A percentile compares a stretch with the other conserved stretches of the same genome.
Conservation (phyloP, 2,329 filamentous ascomycete species). For the Macroventuria anomochaeta region DNA sequence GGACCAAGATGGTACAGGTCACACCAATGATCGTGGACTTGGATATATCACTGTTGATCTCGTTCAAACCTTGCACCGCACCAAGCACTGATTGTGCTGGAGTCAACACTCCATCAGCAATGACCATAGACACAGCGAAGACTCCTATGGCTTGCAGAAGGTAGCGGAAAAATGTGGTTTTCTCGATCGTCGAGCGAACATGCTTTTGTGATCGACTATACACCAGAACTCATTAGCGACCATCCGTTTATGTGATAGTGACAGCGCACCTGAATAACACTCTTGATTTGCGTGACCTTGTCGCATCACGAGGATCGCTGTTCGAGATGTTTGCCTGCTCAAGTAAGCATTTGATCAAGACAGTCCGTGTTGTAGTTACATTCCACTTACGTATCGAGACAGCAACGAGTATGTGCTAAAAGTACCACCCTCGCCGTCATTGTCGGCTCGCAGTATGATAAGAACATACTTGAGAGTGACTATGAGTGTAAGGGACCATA, state of each 20-base stretch:
- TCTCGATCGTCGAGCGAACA: conserved; percentile 65
- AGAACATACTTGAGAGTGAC: conserved; percentile 73
- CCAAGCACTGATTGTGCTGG: conserved; percentile 74
- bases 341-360: conserved; percentile 24
- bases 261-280: not conserved
- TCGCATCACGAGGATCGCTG: conserved; percentile 63
- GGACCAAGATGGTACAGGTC: conserved; percentile 68
- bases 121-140: conserved; percentile 71
- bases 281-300: conserved; percentile 55
- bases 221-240: conserved; percentile 57
- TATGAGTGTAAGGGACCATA: conserved; percentile 74
- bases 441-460: conserved; percentile 70
- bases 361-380: not conserved
- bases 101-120: conserved; percentile 70
- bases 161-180: conserved; percentile 59
- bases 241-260: conserved; percentile 44
- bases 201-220: conserved; percentile 59
- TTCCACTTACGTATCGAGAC: conserved; percentile 56
- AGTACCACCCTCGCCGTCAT: conserved; percentile 74
- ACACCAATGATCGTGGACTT: conserved; percentile 67
- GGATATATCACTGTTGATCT: conserved; percentile 63
- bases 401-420: conserved; percentile 72
- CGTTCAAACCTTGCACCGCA: conserved; percentile 68
- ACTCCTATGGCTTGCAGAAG: conserved; percentile 68
- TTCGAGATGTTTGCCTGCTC: conserved; percentile 66